These are phyloP conservation scores for Xylaria sp. DNA, from an alignment of 2,329 filamentous ascomycete genomes.

Conservation along the genomic window DNA sequence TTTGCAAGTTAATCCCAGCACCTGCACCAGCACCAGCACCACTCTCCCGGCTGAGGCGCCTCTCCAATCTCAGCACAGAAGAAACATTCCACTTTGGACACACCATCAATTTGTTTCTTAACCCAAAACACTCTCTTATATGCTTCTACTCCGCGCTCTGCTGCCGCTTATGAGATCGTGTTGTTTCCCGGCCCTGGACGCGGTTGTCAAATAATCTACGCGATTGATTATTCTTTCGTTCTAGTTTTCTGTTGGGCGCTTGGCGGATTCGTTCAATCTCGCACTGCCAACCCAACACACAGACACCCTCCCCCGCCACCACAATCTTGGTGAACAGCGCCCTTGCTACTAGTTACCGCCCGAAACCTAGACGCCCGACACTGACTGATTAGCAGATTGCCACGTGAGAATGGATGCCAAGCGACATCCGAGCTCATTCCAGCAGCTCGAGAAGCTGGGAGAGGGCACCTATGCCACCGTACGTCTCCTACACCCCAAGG, in stretches of 20 bases:
- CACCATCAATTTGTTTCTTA: not conserved
- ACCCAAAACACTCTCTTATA: not conserved
- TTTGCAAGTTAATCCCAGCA: no score
- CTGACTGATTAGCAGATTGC: not conserved
- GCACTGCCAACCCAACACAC: not conserved
- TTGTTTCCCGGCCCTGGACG: not conserved
- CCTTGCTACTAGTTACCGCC: not conserved
- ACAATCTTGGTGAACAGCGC: not conserved
- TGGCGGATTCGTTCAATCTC: not conserved
- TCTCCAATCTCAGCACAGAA: no score
- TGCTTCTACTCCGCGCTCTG: not conserved
- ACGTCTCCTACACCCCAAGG: constrained; percentile 44
- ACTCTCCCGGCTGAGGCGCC: no score
- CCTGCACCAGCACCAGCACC: no score
- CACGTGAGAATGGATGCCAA: constrained; percentile 78
- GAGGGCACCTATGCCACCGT: constrained; percentile 99
- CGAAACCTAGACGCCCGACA: not conserved
- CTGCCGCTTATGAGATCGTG: not conserved
- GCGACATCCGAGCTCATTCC: constrained; percentile 93
- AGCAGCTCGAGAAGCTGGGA: constrained; percentile 98
- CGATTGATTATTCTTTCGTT: not conserved
- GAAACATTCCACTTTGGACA: not conserved
- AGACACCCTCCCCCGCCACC: not conserved
- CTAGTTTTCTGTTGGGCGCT: not conserved
- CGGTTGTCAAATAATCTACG: not conserved